Base-by-base conservation (phyloP, 352 stramenopile species). In the Globisporangium orthogonon region DNA sequence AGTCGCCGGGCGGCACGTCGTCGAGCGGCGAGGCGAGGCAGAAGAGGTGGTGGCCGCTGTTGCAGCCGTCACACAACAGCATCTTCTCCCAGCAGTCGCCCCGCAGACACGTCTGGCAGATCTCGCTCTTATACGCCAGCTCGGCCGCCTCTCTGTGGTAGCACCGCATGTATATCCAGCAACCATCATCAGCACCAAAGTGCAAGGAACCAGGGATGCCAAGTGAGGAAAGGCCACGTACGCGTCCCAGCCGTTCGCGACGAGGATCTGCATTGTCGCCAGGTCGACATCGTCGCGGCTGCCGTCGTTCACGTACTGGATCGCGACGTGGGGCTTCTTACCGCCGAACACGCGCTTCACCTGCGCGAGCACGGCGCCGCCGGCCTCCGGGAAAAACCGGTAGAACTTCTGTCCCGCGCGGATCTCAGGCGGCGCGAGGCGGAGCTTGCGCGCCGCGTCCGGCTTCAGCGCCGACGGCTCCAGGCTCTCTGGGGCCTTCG, bases 71-170 rank as follows among this genome's bases (percentile, higher is more conserved):
- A 56, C 85, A 94, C 39, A 91, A 67, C 41, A 94, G 57, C 72
- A 94, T 85, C 29, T 71, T 56, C n/a, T 93, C 76, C 65, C 69
- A 88, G 62, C 85, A 93, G 56, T 94, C 85, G 1, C 81, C 83
- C 44, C 83, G 85, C 14, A 94, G 58, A 64, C 85, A 94, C n/a
- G 73, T 76, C 60, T 94, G 84, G 37, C 84, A 94, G 45, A 92
- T 83, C 45, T 91, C 80, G 33, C 80, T 90, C 61, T 87, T 87
- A 56, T 76, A 88, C 28, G 80, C 82, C 23, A 91, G 50, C 56
- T 94, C 80, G 0, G 84, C 80, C 2, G 82, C 71, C 6, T 79
- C 68, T 2, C 75, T 86, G 33, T 33, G 41, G 45, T 17, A 31
- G 44, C 29, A 58, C 11, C 3, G 14, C 7, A 43, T 3, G 11